A percentile compares a stretch with the other conserved stretches of the same genome.
Evolutionary conservation across 192 early-diverging fungal genomes (phyloP).

Genomic region (Diversispora epigaea): DNA sequence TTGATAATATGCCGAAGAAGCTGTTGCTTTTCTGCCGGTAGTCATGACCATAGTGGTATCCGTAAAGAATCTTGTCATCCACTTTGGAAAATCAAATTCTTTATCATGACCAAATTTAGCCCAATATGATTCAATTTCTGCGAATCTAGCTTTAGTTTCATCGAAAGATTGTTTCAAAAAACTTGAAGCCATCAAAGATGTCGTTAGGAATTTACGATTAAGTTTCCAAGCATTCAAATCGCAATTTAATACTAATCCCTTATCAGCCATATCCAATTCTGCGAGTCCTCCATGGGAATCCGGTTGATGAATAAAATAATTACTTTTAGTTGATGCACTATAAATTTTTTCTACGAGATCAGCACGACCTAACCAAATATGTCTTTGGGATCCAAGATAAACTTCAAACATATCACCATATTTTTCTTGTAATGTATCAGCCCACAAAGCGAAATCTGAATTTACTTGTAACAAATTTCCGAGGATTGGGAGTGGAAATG

Average conservation of each 20-base stretch:
- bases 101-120: background rate
- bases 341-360: conserved; percentile 22
- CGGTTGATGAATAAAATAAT: background rate
- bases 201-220: background rate
- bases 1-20: background rate
- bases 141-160: background rate
- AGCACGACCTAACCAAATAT: conserved; percentile 5
- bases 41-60: background rate
- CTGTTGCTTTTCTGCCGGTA: background rate
- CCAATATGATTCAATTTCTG: conserved; percentile 7
- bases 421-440: background rate
- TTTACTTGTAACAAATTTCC: conserved; percentile 17
- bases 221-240: background rate
- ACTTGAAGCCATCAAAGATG: background rate
- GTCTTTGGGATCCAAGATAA: background rate
- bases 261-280: background rate
- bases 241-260: background rate
- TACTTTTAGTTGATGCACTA: conserved; percentile 1
- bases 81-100: background rate
- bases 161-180: background rate
- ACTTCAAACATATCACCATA: conserved; percentile 23
- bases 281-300: background rate
- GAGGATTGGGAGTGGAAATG: conserved; percentile 21
- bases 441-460: background rate
- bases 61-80: background rate